Conservation (phyloP, 495 filamentous ascomycete species). For the Talaromyces thailandensis region DNA sequence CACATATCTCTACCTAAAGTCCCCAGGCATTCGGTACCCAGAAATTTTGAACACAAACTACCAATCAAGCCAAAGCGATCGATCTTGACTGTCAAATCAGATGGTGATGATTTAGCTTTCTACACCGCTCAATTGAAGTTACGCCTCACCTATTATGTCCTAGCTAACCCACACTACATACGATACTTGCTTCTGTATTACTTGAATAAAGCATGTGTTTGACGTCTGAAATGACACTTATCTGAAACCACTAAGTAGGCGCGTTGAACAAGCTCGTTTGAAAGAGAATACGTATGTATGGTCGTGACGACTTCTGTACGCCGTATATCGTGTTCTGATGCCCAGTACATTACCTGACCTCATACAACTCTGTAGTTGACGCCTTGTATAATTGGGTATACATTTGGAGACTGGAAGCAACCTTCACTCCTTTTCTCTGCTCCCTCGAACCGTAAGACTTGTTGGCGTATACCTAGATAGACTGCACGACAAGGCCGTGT, state of each 20-base stretch:
- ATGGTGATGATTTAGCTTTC: not conserved
- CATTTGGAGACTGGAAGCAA: not conserved
- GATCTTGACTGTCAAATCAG: not conserved
- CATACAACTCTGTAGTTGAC: too few relatives aligned
- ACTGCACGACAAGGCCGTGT: too few relatives aligned
- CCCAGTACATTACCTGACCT: too few relatives aligned
- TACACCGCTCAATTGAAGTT: slow-evolving; percentile 2
- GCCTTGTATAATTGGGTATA: not conserved
- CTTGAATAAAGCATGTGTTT: not conserved
- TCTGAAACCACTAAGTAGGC: not conserved
- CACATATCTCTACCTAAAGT: not conserved
- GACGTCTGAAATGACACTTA: not conserved
- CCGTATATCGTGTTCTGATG: not conserved
- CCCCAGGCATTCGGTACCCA: not conserved
- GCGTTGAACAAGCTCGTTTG: not conserved
- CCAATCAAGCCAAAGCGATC: not conserved
- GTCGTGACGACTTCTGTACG: not conserved
- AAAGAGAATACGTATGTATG: not conserved
- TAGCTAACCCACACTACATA: not conserved
- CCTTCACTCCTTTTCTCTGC: not conserved
- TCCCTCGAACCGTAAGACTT: not conserved
- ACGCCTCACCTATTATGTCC: not conserved
- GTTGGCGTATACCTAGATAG: not conserved
- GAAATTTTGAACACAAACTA: not conserved
- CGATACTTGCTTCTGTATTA: not conserved